phyloP scores from a whole-genome alignment of 2,329 filamentous ascomycete species.

The Sporothrix schenckii region DNA sequence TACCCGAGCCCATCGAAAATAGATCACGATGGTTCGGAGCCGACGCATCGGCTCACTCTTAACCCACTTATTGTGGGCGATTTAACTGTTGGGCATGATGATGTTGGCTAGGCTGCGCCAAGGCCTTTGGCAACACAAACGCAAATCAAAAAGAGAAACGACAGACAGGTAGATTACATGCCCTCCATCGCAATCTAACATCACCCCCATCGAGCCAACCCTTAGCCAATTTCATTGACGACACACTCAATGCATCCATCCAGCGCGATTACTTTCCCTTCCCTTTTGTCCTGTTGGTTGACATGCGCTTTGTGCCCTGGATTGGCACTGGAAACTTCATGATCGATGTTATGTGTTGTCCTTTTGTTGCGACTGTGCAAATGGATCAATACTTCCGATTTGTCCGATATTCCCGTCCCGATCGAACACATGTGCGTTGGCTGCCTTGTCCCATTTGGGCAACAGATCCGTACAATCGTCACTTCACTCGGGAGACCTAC shows the following conservation, averaged over 20 bases:
- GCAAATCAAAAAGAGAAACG: neutral
- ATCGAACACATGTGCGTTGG: neutral
- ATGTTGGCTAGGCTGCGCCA: neutral
- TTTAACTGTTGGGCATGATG: neutral
- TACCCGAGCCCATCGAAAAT: too few species aligned
- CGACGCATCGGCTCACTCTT: neutral
- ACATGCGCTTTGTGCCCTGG: neutral
- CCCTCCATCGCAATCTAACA: neutral
- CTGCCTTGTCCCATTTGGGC: conserved; percentile 4
- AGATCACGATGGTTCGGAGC: conserved; percentile 5
- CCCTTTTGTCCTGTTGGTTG: neutral
- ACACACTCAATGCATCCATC: too few species aligned
- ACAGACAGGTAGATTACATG: neutral
- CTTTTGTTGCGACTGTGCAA: neutral
- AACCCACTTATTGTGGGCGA: neutral
- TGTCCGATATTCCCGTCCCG: neutral
- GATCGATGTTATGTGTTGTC: neutral
- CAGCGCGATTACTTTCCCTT: too few species aligned
- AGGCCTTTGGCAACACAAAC: neutral
- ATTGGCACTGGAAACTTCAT: neutral
- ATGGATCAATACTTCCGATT: conserved; percentile 19
- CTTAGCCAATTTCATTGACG: too few species aligned
- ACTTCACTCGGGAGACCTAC: neutral
- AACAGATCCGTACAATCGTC: neutral
- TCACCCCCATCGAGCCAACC: too few species aligned